Conservation (phyloP, 805 yeast species). For the Groenewaldozyma salmanticensis region DNA sequence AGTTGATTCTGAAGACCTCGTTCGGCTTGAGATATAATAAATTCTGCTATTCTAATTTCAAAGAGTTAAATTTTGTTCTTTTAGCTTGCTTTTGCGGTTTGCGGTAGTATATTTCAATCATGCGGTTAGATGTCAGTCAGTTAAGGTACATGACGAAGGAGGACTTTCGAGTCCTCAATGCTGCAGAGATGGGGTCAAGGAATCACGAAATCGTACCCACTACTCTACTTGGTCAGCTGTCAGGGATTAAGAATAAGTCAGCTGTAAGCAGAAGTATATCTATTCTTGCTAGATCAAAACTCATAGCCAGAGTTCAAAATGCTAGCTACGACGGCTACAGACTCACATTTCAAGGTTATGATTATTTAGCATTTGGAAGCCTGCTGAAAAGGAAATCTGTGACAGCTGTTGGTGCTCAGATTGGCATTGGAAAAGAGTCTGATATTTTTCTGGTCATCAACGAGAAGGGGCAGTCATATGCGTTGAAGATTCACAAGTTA, state of each 20-base stretch:
- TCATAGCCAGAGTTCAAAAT: constrained; percentile 71
- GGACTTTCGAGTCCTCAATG: constrained; percentile 68
- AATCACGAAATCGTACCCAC: constrained; percentile 96
- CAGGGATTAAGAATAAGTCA: constrained; percentile 66
- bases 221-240: constrained; percentile 64
- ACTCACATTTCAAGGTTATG: constrained; percentile 81
- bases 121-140: constrained; percentile 89
- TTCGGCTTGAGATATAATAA: no score
- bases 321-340: constrained; percentile 94
- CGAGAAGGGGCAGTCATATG: constrained; percentile 52
- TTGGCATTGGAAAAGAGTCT: constrained; percentile 97
- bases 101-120: constrained; percentile 28
- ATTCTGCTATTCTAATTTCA: no score
- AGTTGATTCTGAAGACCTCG: no score
- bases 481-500: constrained; percentile 81
- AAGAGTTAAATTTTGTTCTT: no score
- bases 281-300: constrained; percentile 76
- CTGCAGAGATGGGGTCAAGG: constrained; percentile 69
- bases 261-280: constrained; percentile 71
- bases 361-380: constrained; percentile 80
- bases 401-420: constrained; percentile 72
- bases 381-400: constrained; percentile 66
- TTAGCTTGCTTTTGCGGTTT: no score
- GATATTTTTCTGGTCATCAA: constrained; percentile 83
- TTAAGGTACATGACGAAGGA: constrained; percentile 89